Base-by-base conservation (phyloP, 208 protist genomes). In the Trypanosoma scelopori region DNA sequence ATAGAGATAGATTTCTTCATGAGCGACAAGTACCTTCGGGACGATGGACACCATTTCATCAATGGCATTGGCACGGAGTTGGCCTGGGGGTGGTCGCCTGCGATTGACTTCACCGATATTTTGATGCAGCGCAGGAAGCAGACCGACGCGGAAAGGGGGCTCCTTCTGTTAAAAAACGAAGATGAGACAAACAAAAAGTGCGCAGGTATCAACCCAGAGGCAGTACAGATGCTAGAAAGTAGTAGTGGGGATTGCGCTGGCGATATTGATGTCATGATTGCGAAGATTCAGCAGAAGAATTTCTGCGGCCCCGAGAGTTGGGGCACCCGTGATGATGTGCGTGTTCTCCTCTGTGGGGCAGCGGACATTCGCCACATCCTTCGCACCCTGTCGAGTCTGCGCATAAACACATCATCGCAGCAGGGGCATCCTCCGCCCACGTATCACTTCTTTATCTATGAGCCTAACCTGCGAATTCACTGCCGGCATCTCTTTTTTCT, bases 401-500 rank as follows among this genome's bases (percentile, higher is more conserved):
- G 81, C 12, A 62, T 83, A 9, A 79, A 66, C 11, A 20, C 53
- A 57, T 11, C 55, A 45, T 27, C 41, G 6, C 46, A 25, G 28
- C 69, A 69, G 32, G 50, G 49, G 2, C 50, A 5, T 52, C 11
- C 35, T 39, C 15, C 18, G 15, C 42, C 45, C 2, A 66, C 63
- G 3, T 89, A 88, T 27, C 80, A 97, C 64, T 95, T 97, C 55
- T 94, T 89, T 64, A 22, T 97, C 30, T 93, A 97, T 65, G 92
- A 97, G 66, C 87, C 89, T 15, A 97, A 92, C 59, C 68, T 97
- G 55, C 77, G 89, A 3, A 61, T 91, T 15, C 85, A 95, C 65
- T 88, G 81, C 49, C 87, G 92, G 22, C 87, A 97, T 53, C 74
- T 95, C 15, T 95, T 97, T 69, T 97, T 97, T 48, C 58, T 97